These are phyloP conservation scores for Phycomyces nitens DNA, from an alignment of 192 early-diverging fungal genomes.

Conservation along the genomic window DNA sequence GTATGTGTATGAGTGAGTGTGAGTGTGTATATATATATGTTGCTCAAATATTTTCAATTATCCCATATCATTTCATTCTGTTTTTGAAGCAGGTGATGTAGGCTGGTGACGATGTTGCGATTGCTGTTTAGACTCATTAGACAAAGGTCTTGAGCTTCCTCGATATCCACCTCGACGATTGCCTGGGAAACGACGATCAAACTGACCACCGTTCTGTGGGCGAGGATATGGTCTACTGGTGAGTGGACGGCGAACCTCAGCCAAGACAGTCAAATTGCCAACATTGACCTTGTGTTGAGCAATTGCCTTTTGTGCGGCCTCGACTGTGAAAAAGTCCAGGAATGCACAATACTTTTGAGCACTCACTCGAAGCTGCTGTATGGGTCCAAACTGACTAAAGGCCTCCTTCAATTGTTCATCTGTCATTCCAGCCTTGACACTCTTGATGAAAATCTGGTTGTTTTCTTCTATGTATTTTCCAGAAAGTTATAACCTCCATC, in stretches of 20 bases:
- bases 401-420: conserved; percentile 41
- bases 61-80: background rate
- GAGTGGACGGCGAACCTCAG: conserved; percentile 23
- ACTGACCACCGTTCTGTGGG: conserved; percentile 15
- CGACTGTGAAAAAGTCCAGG: conserved; percentile 33
- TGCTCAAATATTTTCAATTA: too few relatives aligned
- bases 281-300: conserved; percentile 29
- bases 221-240: conserved; percentile 11
- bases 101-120: background rate
- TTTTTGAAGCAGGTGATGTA: background rate
- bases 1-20: too few relatives aligned
- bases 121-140: background rate
- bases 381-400: conserved; percentile 35
- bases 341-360: conserved; percentile 34
- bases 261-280: conserved; percentile 17
- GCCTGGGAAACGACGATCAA: conserved; percentile 15
- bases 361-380: conserved; percentile 17
- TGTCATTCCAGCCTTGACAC: conserved; percentile 33
- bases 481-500: too few relatives aligned
- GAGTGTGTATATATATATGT: too few relatives aligned
- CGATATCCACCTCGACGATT: conserved; percentile 16
- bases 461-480: conserved; percentile 3
- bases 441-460: conserved; percentile 35
- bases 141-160: too few relatives aligned
- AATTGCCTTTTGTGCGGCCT: conserved; percentile 40